These are phyloP conservation scores for Verticillium longisporum DNA, from an alignment of 2,329 filamentous ascomycete genomes.

Conservation along the genomic window DNA sequence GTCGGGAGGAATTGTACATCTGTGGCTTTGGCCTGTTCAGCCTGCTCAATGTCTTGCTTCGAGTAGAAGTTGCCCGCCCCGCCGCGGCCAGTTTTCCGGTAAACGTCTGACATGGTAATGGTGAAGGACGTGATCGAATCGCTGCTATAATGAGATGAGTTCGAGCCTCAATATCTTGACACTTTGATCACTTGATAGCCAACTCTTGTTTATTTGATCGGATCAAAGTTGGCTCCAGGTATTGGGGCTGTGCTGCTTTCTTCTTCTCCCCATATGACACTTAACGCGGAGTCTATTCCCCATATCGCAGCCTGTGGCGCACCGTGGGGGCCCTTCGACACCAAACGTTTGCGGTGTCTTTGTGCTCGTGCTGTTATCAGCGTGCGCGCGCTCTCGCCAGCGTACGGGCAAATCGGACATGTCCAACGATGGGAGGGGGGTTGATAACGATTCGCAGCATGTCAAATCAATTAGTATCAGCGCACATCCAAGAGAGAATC, in stretches of 20 bases:
- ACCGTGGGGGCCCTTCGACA: not conserved
- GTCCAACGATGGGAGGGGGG: not conserved
- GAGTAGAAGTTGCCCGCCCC: slow-evolving; percentile 58
- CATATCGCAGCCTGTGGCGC: not conserved
- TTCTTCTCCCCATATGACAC: not conserved
- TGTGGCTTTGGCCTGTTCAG: slow-evolving; percentile 19
- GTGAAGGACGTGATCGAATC: not conserved
- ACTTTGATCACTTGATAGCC: too few relatives aligned
- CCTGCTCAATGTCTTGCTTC: slow-evolving; percentile 43
- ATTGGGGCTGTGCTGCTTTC: not conserved
- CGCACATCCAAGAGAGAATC: not conserved
- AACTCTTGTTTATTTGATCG: too few relatives aligned
- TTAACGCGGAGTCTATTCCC: not conserved
- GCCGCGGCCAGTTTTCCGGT: slow-evolving; percentile 50
- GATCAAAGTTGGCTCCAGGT: too few relatives aligned
- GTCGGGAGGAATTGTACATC: not conserved
- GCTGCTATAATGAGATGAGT: not conserved
- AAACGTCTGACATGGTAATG: slow-evolving; percentile 12
- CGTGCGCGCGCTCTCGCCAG: not conserved
- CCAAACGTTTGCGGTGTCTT: not conserved
- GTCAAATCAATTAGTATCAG: not conserved
- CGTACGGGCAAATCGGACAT: not conserved
- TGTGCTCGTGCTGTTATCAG: not conserved
- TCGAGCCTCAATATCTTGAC: too few relatives aligned
- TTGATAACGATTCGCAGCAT: not conserved